Evolutionary conservation across 371 early-diverging fungal species (phyloP).

Genomic region (Mucor sp.): DNA sequence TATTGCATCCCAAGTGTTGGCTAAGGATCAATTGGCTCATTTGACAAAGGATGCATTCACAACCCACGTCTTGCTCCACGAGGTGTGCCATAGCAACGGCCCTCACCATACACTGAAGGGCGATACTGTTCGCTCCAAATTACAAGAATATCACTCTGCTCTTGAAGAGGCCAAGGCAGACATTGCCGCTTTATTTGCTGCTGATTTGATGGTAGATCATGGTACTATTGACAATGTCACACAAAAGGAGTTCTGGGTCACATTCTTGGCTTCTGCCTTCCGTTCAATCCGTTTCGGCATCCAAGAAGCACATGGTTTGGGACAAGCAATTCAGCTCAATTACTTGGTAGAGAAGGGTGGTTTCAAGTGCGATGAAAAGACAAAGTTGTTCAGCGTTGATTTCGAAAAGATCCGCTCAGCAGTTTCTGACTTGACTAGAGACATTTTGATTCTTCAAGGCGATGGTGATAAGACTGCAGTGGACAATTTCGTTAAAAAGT

Average conservation of each 20-base stretch:
- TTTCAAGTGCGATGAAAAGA: conserved; percentile 50
- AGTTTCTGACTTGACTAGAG: conserved; percentile 65
- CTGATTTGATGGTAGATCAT: conserved; percentile 64
- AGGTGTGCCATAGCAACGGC: conserved; percentile 80
- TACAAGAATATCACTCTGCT: conserved; percentile 76
- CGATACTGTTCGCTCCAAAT: conserved; percentile 68
- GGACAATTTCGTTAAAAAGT: conserved; percentile 60
- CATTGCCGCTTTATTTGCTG: conserved; percentile 78
- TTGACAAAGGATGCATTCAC: conserved; percentile 78
- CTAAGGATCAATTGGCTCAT: conserved; percentile 53
- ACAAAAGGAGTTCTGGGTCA: conserved; percentile 71
- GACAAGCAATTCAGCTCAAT: conserved; percentile 71
- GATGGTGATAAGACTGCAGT: conserved; percentile 75
- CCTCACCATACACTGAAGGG: conserved; percentile 67
- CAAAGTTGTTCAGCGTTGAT: conserved; percentile 62
- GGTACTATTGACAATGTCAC: conserved; percentile 65
- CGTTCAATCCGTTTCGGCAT: conserved; percentile 82
- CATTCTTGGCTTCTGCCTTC: conserved; percentile 81
- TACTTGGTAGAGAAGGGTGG: conserved; percentile 76
- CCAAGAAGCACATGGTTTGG: conserved; percentile 78
- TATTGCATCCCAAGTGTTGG: conserved; percentile 65
- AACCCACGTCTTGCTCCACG: conserved; percentile 78
- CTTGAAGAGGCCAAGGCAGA: conserved; percentile 88
- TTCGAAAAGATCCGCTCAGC: conserved; percentile 68
- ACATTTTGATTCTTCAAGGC: conserved; percentile 79